phyloP scores from a whole-genome alignment of 805 yeast species.

The Lachancea quebecensis region DNA sequence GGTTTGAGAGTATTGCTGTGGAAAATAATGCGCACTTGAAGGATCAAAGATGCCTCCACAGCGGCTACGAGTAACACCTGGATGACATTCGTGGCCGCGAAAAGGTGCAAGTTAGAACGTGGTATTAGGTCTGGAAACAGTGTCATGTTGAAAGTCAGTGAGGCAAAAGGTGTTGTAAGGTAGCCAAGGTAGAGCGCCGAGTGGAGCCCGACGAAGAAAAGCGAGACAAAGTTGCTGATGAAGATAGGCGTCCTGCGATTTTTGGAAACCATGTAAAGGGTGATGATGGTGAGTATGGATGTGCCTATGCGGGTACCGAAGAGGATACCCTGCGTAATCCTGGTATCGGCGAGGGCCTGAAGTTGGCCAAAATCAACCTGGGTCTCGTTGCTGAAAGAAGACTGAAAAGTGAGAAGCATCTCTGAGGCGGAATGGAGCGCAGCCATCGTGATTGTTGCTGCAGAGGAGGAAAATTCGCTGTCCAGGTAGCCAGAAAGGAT shows the following conservation, averaged over 20 bases:
- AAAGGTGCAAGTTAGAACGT: conserved; percentile 36
- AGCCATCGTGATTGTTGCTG: neutral
- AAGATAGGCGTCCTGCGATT: conserved; percentile 63
- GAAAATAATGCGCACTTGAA: conserved; percentile 69
- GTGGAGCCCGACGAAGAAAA: conserved; percentile 51
- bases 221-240: conserved; percentile 57
- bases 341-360: conserved; percentile 33
- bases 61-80: conserved; percentile 52
- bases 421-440: neutral
- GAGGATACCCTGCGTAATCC: conserved; percentile 37
- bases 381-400: conserved; percentile 35
- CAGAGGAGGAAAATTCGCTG: neutral
- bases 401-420: conserved; percentile 28
- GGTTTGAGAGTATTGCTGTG: conserved; percentile 44
- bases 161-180: conserved; percentile 44
- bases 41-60: conserved; percentile 59
- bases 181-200: conserved; percentile 54
- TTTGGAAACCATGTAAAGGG: conserved; percentile 43
- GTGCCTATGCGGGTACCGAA: conserved; percentile 57
- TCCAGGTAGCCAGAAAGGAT: neutral
- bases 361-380: conserved; percentile 37
- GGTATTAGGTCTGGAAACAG: conserved; percentile 38
- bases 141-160: conserved; percentile 43
- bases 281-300: conserved; percentile 39
- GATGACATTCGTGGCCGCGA: conserved; percentile 57